phyloP scores from a whole-genome alignment of 1,284 basidiomycete genomes.

The Malassezia slooffiae region DNA sequence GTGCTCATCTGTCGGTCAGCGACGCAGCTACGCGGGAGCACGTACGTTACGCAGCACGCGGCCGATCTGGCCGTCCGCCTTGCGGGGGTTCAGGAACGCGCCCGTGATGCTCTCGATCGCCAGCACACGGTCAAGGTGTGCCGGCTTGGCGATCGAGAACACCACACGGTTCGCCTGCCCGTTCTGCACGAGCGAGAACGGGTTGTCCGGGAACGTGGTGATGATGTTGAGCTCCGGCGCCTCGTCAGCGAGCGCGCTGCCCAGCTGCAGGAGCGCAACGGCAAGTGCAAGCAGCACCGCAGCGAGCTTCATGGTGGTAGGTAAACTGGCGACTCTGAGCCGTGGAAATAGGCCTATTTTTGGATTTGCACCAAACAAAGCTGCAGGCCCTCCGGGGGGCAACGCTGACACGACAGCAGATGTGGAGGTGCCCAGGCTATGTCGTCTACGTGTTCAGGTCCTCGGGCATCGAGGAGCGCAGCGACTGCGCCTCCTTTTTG shows the following conservation, averaged over 20 bases:
- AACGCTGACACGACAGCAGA: no score
- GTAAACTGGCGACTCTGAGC: background rate
- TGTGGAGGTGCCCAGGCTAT: no score
- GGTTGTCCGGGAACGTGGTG: conserved; percentile 43
- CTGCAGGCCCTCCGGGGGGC: no score
- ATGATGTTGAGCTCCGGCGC: conserved; percentile 36
- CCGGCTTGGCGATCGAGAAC: conserved; percentile 32
- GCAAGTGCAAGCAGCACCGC: no score
- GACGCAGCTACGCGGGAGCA: background rate
- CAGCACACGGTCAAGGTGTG: conserved; percentile 31
- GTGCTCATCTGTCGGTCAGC: conserved; percentile 29
- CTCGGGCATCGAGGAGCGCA: conserved; percentile 13
- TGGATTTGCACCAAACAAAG: no score
- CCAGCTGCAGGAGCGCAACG: background rate
- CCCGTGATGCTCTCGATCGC: conserved; percentile 36
- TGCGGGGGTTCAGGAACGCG: conserved; percentile 40
- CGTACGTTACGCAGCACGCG: conserved; percentile 39
- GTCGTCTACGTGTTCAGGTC: no score
- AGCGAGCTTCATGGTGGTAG: background rate
- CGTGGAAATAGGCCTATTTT: no score
- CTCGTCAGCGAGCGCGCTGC: conserved; percentile 21
- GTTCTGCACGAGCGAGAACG: conserved; percentile 39
- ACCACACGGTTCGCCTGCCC: conserved; percentile 43
- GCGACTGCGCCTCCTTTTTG: conserved; percentile 23
- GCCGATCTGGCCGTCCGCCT: conserved; percentile 31